Percentiles rank a stretch among this genome's conserved stretches.
Conservation (phyloP, 2,329 filamentous ascomycete species). For the Cordyceps cateniannulata region DNA sequence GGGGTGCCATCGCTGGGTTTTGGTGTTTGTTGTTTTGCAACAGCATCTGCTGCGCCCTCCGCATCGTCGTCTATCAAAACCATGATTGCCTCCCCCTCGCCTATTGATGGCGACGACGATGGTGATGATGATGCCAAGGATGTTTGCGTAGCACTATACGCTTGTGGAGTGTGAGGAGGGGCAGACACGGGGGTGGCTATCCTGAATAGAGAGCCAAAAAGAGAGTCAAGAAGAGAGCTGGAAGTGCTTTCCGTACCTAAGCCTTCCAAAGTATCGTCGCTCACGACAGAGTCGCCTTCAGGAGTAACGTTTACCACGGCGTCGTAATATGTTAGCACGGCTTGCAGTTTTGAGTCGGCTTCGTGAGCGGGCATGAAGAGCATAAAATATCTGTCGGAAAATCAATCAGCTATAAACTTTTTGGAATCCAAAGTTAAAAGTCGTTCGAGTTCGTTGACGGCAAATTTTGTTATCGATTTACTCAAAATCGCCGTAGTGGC, state of each 20-base stretch:
- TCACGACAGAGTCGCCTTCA: conserved; percentile 89
- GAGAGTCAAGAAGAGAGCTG: conserved; percentile 56
- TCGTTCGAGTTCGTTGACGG: neutral
- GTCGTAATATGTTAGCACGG: conserved; percentile 86
- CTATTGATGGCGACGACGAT: neutral
- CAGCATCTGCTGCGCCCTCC: neutral
- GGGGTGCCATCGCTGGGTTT: conserved; percentile 23
- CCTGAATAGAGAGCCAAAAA: conserved; percentile 71
- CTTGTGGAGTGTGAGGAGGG: conserved; percentile 22
- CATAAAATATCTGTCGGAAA: conserved; percentile 67
- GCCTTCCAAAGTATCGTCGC: conserved; percentile 84
- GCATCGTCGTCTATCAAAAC: conserved; percentile 8
- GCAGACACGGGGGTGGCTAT: conserved; percentile 47
- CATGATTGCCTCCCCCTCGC: conserved; percentile 17
- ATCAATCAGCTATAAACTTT: conserved; percentile 3
- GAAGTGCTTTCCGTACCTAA: conserved; percentile 73
- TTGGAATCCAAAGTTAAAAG: conserved; percentile 1
- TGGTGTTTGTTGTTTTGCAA: conserved; percentile 9
- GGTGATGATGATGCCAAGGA: neutral
- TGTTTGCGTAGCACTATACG: conserved; percentile 13
- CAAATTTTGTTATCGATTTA: neutral
- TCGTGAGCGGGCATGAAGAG: conserved; percentile 71
- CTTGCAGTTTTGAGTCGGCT: conserved; percentile 64
- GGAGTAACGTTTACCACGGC: conserved; percentile 82
- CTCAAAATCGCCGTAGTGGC: neutral